A percentile compares a stretch with the other conserved stretches of the same genome.
phyloP scores from a whole-genome alignment of 345 rosid species.

The Diplotaxis tenuifolia region DNA sequence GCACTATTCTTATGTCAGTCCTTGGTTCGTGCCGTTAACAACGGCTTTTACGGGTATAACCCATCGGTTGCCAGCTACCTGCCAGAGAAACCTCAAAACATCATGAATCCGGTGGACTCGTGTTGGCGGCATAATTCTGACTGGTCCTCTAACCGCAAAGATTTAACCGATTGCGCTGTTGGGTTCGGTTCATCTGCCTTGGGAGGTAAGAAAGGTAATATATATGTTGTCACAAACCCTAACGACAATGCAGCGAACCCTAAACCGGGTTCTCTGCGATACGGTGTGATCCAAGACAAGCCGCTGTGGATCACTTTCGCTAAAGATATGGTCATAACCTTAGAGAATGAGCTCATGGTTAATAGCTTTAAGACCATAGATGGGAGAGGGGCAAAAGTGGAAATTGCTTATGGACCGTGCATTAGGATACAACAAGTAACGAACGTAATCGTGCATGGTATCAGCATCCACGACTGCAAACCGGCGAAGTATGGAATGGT shows the following conservation, averaged over 20 bases:
- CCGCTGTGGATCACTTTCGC: constrained; percentile 81
- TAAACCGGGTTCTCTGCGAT: constrained; percentile 56
- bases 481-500: constrained; percentile 56
- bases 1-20: constrained; percentile 21
- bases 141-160: constrained; percentile 66
- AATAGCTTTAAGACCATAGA: constrained; percentile 86
- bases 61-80: constrained; percentile 33
- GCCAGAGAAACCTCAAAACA: constrained; percentile 24
- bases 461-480: constrained; percentile 78
- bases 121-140: constrained; percentile 72
- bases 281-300: constrained; percentile 52
- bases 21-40: constrained; percentile 9
- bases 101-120: constrained; percentile 64
- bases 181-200: constrained; percentile 71
- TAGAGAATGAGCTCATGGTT: constrained; percentile 79
- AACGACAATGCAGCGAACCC: constrained; percentile 69
- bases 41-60: constrained; percentile 30
- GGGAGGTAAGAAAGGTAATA: constrained; percentile 73
- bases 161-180: constrained; percentile 65
- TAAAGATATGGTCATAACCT: constrained; percentile 66
- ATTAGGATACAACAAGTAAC: constrained; percentile 68
- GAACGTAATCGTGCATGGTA: constrained; percentile 79
- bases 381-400: constrained; percentile 78
- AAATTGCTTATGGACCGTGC: constrained; percentile 77
- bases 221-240: constrained; percentile 61